phyloP scores from a whole-genome alignment of 192 early-diverging fungal genomes.

The Coemansia sp. region DNA sequence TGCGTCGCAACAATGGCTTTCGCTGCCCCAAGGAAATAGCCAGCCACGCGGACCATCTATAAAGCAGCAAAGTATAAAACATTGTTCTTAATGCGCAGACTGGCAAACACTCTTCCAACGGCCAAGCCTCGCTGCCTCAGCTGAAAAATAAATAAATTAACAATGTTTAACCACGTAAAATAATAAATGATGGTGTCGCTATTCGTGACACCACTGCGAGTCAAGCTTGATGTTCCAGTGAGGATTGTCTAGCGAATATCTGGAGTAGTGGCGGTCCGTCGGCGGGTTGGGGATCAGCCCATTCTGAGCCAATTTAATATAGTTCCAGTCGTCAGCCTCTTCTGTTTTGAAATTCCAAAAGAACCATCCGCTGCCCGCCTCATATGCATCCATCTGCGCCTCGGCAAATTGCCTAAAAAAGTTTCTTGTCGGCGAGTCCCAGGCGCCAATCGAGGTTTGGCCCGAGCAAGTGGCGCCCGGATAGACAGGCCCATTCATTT shows the following conservation, averaged over 20 bases:
- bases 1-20: not conserved
- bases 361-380: constrained; percentile 69
- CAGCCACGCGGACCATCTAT: too few species aligned
- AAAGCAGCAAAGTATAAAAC: too few species aligned
- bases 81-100: not conserved
- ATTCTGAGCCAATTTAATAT: constrained; percentile 66
- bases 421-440: constrained; percentile 50
- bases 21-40: not conserved
- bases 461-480: constrained; percentile 59
- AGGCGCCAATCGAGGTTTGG: constrained; percentile 50
- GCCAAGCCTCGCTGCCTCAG: not conserved
- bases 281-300: constrained; percentile 64
- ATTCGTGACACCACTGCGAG: constrained; percentile 39
- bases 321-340: constrained; percentile 71
- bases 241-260: constrained; percentile 40
- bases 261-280: constrained; percentile 39
- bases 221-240: constrained; percentile 33
- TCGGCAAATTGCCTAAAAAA: constrained; percentile 64
- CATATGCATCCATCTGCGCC: constrained; percentile 71
- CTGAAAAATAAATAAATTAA: not conserved
- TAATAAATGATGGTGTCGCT: not conserved
- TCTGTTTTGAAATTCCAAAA: constrained; percentile 82
- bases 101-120: not conserved
- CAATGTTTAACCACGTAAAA: constrained; percentile 2
- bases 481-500: constrained; percentile 50